A percentile compares a stretch with the other conserved stretches of the same genome.
Evolutionary conservation across 106 monocot genomes (phyloP).

Genomic region (Allium fistulosum): DNA sequence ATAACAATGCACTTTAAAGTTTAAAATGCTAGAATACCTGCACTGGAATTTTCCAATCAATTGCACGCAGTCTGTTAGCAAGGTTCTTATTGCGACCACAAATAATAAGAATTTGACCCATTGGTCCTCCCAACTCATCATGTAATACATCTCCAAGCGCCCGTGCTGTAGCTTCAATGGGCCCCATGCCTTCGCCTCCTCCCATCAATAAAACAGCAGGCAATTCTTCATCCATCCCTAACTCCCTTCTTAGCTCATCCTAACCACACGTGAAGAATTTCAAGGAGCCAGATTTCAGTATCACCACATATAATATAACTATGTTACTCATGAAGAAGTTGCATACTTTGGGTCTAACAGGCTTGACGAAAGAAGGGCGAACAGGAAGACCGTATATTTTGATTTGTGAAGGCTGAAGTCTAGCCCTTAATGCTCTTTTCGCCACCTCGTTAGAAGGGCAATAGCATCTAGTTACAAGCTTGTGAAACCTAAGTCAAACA

Average conservation of each 20-base stretch:
- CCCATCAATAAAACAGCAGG: conserved; percentile 97
- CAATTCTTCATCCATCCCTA: conserved; percentile 81
- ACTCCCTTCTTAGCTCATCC: conserved; percentile 72
- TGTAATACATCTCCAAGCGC: conserved; percentile 67
- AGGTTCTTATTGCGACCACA: conserved; percentile 92
- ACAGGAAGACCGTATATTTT: conserved; percentile 98
- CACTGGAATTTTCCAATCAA: conserved; percentile 90
- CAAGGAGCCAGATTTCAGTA: not conserved
- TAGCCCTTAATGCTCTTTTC: conserved; percentile 84
- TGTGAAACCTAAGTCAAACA: conserved; percentile 68
- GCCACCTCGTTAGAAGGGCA: conserved; percentile 91
- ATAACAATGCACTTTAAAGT: not conserved
- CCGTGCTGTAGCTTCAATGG: conserved; percentile 91
- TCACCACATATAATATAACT: too few relatives aligned
- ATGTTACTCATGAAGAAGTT: not conserved
- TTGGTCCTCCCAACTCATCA: conserved; percentile 47
- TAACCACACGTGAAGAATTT: conserved; percentile 15
- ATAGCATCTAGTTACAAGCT: conserved; percentile 94
- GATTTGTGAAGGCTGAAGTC: conserved; percentile 70
- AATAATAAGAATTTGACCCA: conserved; percentile 81
- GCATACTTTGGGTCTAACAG: conserved; percentile 56
- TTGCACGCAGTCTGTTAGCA: conserved; percentile 43
- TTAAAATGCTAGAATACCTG: conserved; percentile 35
- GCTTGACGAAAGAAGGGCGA: conserved; percentile 87
- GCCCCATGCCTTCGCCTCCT: conserved; percentile 99